Percentiles rank a stretch among this genome's conserved stretches.
Conservation (phyloP, 805 yeast species). For the Metschnikowia reukaufii region DNA sequence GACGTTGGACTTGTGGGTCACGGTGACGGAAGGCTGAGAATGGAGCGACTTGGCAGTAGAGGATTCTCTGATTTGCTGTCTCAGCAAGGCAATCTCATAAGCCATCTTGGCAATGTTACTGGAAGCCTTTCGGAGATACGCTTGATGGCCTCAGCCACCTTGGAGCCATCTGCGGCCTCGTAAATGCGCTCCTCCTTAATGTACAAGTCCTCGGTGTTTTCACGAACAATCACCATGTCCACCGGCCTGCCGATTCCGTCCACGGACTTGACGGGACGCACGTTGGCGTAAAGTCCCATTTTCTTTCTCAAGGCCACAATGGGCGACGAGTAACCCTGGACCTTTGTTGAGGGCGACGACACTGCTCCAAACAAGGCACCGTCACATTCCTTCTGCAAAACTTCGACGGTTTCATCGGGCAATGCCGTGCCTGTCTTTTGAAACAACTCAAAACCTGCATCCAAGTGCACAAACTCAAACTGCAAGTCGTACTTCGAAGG, state of each 20-base stretch:
- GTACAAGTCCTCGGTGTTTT: conserved; percentile 96
- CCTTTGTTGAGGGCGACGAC: conserved; percentile 90
- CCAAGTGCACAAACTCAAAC: conserved; percentile 83
- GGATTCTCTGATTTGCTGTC: conserved; percentile 73
- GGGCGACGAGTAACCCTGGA: conserved; percentile 96
- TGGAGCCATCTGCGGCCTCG: conserved; percentile 75
- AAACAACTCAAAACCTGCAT: conserved; percentile 94
- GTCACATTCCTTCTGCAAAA: conserved; percentile 78
- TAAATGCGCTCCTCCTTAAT: conserved; percentile 87
- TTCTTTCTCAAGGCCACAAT: conserved; percentile 98
- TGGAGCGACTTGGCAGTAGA: conserved; percentile 42
- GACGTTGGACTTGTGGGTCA: conserved; percentile 96
- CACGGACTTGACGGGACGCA: conserved; percentile 95
- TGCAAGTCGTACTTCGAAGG: conserved; percentile 72
- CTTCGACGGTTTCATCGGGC: conserved; percentile 86
- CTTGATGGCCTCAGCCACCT: conserved; percentile 96
- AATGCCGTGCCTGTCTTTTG: conserved; percentile 93
- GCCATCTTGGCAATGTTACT: conserved; percentile 87
- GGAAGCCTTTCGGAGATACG: conserved; percentile 90
- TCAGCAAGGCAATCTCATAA: conserved; percentile 85
- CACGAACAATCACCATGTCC: conserved; percentile 97
- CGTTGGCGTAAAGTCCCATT: conserved; percentile 92
- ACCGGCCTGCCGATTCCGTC: conserved; percentile 84
- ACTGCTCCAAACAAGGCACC: conserved; percentile 99
- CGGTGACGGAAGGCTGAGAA: conserved; percentile 68